phyloP scores from a whole-genome alignment of 305 asterid species.

The Fraxinus latifolia region DNA sequence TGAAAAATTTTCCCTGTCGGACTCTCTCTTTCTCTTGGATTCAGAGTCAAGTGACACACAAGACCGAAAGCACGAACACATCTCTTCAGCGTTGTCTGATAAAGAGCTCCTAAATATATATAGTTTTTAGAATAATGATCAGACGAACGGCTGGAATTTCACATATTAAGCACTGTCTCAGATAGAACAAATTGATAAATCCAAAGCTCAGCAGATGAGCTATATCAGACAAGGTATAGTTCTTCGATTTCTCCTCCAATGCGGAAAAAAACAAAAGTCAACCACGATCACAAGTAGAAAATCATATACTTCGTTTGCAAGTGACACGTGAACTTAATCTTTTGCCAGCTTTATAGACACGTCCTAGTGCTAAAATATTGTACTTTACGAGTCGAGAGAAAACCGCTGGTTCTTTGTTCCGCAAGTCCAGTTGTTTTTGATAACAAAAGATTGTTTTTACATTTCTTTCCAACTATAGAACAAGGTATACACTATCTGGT shows the following conservation, averaged over 20 bases:
- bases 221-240: conserved; percentile 13
- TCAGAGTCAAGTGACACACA: conserved; percentile 22
- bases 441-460: conserved; percentile 47
- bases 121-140: conserved; percentile 21
- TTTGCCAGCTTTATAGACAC: conserved; percentile 67
- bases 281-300: conserved; percentile 21
- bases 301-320: conserved; percentile 31
- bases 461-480: not conserved
- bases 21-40: conserved; percentile 20
- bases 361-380: conserved; percentile 56
- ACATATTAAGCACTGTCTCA: conserved; percentile 24
- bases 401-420: conserved; percentile 67
- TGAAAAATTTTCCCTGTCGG: conserved; percentile 25
- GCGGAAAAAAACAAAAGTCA: conserved; percentile 32
- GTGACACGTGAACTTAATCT: conserved; percentile 33
- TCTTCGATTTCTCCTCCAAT: conserved; percentile 39
- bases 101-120: conserved; percentile 17
- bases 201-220: conserved; percentile 35
- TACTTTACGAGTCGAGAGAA: conserved; percentile 75
- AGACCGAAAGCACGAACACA: conserved; percentile 42
- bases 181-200: conserved; percentile 30
- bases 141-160: conserved; percentile 11
- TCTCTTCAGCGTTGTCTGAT: conserved; percentile 39
- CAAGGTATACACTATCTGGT: conserved; percentile 23
- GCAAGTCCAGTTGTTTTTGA: conserved; percentile 81